Evolutionary conservation across 768 basidiomycete genomes (phyloP).

Genomic region (Lactarius sanguifluus): DNA sequence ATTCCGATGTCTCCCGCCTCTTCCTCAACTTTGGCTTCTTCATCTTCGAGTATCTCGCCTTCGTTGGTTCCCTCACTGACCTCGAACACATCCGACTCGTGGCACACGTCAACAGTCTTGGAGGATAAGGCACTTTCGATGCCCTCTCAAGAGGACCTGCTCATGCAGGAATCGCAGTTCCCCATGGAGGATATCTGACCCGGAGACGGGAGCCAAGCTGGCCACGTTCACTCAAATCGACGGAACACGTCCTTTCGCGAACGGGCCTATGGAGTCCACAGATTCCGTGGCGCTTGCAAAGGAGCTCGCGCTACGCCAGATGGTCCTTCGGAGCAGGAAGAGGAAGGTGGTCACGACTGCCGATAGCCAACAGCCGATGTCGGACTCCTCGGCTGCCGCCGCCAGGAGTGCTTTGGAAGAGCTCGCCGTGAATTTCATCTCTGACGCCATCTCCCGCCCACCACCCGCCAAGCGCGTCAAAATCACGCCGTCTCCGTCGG

Average conservation of each 20-base stretch:
- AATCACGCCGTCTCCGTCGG: conserved; percentile 24
- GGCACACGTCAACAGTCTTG: neutral
- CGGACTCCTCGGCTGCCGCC: conserved; percentile 29
- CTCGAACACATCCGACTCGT: conserved; percentile 1
- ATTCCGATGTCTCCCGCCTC: neutral
- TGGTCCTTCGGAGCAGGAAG: conserved; percentile 41
- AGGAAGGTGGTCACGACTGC: conserved; percentile 30
- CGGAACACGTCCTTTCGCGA: neutral
- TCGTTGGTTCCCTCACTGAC: neutral
- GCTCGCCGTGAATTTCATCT: conserved; percentile 20
- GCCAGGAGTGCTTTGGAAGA: conserved; percentile 13
- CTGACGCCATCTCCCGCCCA: conserved; percentile 21
- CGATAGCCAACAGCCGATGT: conserved; percentile 40
- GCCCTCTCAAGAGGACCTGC: neutral
- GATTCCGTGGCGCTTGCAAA: conserved; percentile 38
- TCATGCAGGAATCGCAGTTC: neutral
- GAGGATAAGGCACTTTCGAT: neutral
- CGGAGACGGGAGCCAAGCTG: neutral
- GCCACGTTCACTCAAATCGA: neutral
- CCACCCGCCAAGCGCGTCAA: conserved; percentile 27
- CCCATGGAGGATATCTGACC: neutral
- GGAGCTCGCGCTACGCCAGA: conserved; percentile 39
- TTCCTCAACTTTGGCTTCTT: neutral
- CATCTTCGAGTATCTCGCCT: conserved; percentile 1
- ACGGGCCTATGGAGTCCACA: conserved; percentile 1